These are phyloP conservation scores for Cyclotella cryptica DNA, from an alignment of 108 stramenopile genomes.

Conservation along the genomic window DNA sequence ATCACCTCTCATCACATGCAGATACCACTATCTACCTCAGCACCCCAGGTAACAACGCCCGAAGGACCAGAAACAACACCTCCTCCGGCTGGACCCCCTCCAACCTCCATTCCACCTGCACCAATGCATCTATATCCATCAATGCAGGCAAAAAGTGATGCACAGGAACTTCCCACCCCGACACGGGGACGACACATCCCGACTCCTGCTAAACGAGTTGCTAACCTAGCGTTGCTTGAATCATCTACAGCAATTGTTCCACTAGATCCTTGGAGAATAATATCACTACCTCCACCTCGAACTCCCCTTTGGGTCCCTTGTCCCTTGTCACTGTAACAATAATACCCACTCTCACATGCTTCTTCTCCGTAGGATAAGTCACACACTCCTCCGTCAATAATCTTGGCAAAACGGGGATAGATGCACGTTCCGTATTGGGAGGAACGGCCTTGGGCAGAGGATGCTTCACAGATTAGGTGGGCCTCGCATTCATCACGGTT, in stretches of 20 bases:
- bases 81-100: not conserved
- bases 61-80: conserved; percentile 1
- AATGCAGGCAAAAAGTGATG: conserved; percentile 12
- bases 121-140: conserved; percentile 13
- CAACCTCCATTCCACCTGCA: conserved; percentile 11
- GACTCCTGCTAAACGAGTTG: not conserved
- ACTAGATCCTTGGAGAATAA: not conserved
- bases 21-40: not conserved
- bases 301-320: not conserved
- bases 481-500: not conserved
- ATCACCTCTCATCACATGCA: no score
- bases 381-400: not conserved
- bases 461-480: conserved; percentile 8
- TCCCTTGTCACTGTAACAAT: conserved; percentile 4
- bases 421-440: conserved; percentile 9
- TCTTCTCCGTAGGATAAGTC: not conserved
- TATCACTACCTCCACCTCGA: not conserved
- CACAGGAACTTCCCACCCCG: not conserved
- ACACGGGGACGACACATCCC: conserved; percentile 1
- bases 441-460: not conserved
- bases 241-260: not conserved
- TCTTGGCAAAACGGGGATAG: conserved; percentile 9
- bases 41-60: conserved; percentile 1
- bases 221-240: not conserved
- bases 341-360: not conserved